Conservation (phyloP, 106 monocot genomes). For the Narthecium ossifragum region DNA sequence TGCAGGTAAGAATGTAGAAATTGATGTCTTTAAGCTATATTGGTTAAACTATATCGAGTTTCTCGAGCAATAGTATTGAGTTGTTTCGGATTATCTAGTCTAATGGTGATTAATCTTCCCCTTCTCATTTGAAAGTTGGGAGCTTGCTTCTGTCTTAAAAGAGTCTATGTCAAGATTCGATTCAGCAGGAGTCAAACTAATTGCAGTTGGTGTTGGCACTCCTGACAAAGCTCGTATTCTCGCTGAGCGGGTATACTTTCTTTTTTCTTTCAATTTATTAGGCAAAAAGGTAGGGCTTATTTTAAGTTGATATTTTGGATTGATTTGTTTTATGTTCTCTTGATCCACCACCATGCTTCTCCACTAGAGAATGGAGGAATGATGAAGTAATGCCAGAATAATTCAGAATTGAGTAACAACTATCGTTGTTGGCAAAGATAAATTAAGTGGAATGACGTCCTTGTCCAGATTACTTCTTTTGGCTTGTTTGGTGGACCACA, state of each 20-base stretch:
- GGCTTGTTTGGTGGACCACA: too few species aligned
- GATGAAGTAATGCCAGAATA: too few species aligned
- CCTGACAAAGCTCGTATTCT: constrained; percentile 76
- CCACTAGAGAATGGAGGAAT: too few species aligned
- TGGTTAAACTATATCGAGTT: not conserved
- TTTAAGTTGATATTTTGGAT: too few species aligned
- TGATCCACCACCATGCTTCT: too few species aligned
- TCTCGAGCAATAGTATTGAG: not conserved
- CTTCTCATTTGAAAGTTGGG: constrained; percentile 50
- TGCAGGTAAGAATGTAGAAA: constrained; percentile 46
- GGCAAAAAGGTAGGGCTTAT: too few species aligned
- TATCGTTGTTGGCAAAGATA: too few species aligned
- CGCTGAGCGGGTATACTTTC: constrained; percentile 54
- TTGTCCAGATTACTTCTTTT: too few species aligned
- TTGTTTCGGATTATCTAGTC: not conserved
- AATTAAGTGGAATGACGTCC: too few species aligned
- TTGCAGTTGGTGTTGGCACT: constrained; percentile 77
- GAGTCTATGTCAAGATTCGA: constrained; percentile 63
- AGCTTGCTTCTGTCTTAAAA: constrained; percentile 65
- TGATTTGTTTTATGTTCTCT: too few species aligned
- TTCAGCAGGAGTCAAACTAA: constrained; percentile 64
- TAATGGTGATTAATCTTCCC: constrained; percentile 1
- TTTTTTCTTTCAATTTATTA: not conserved
- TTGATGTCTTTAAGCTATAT: not conserved
- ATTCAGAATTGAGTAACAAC: too few species aligned